These are phyloP conservation scores for Senecio squalidus DNA, from an alignment of 140 eudicot genomes.

Conservation along the genomic window DNA sequence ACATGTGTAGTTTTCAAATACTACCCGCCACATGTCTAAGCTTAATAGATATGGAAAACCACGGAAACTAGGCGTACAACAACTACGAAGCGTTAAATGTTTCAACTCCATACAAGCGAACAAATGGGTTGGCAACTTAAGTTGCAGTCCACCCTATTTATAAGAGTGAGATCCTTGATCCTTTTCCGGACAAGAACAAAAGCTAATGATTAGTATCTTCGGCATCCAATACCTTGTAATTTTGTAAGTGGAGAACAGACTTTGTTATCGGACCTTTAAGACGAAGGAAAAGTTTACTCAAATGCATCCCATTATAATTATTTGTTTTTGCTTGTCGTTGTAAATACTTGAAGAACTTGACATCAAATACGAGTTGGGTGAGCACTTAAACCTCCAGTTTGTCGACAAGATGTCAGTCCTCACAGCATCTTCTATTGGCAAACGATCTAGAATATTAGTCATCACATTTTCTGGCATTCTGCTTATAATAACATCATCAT, in stretches of 20 bases:
- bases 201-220: neutral
- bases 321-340: neutral
- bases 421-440: constrained; percentile 18
- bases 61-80: neutral
- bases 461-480: constrained; percentile 17
- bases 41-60: neutral
- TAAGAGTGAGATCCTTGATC: neutral
- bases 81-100: neutral
- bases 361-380: constrained; percentile 3
- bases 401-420: constrained; percentile 18
- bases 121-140: neutral
- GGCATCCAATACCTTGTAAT: neutral
- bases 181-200: neutral
- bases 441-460: neutral
- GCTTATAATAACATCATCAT: constrained; percentile 11
- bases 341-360: neutral
- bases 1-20: neutral
- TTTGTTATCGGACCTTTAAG: neutral
- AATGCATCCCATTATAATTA: neutral
- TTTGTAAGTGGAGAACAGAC: neutral
- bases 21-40: neutral
- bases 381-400: constrained; percentile 21
- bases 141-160: neutral
- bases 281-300: constrained; percentile 6
- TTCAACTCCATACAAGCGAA: neutral